These are phyloP conservation scores for Fusarium pseudocircinatum DNA, from an alignment of 2,329 filamentous ascomycete species.

Conservation along the genomic window DNA sequence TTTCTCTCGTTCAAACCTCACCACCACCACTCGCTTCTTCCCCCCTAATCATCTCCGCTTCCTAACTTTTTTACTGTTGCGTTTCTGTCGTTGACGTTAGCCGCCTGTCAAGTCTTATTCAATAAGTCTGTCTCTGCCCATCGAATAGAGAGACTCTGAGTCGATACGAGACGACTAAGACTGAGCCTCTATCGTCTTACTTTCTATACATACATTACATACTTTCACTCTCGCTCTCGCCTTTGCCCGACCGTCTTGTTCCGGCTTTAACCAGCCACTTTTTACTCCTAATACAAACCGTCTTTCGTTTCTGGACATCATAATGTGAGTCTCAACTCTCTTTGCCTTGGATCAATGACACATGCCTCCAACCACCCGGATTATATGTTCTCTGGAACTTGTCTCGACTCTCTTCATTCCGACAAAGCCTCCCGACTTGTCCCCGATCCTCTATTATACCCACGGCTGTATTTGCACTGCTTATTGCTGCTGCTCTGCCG, in stretches of 20 bases:
- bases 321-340: conserved; percentile 50
- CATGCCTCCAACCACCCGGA: conserved; percentile 46
- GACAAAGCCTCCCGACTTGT: conserved; percentile 32
- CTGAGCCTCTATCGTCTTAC: conserved; percentile 5
- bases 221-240: conserved; percentile 34
- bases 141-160: conserved; percentile 2
- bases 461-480: neutral
- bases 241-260: conserved; percentile 35
- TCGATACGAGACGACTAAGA: neutral
- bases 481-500: conserved; percentile 5
- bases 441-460: conserved; percentile 22
- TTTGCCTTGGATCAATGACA: conserved; percentile 40
- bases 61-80: conserved; percentile 23
- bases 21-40: conserved; percentile 32
- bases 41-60: conserved; percentile 37
- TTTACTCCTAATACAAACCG: conserved; percentile 40
- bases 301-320: conserved; percentile 45
- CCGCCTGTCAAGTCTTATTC: conserved; percentile 14
- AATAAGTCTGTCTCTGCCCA: conserved; percentile 9
- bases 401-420: conserved; percentile 12
- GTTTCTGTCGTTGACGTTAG: conserved; percentile 37
- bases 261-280: conserved; percentile 40
- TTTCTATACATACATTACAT: conserved; percentile 25
- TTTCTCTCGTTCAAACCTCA: conserved; percentile 42
- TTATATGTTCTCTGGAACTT: conserved; percentile 22